Evolutionary conservation across 441 rosid species (phyloP).

Genomic region (Gossypium lobatum): DNA sequence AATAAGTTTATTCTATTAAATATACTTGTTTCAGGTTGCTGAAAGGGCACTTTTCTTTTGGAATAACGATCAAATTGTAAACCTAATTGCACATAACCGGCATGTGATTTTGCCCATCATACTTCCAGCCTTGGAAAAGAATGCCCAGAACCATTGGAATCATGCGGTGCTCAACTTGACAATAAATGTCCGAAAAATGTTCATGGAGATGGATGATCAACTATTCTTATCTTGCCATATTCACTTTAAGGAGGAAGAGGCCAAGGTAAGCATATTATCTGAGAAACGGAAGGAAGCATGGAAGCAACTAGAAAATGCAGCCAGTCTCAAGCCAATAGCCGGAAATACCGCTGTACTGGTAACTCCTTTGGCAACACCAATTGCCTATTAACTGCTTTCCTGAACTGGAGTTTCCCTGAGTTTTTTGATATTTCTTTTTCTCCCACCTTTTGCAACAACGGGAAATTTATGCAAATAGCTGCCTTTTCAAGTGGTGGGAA

Average conservation of each 20-base stretch:
- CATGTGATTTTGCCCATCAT: constrained; percentile 62
- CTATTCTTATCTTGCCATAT: constrained; percentile 63
- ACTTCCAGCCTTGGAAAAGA: constrained; percentile 73
- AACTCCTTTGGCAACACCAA: constrained; percentile 54
- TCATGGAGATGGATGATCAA: constrained; percentile 78
- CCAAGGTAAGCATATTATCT: constrained; percentile 34
- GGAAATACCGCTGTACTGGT: constrained; percentile 71
- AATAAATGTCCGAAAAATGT: constrained; percentile 64
- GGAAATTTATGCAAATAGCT: constrained; percentile 16
- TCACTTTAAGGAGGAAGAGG: constrained; percentile 58
- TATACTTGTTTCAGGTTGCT: constrained; percentile 55
- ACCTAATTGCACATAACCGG: constrained; percentile 64
- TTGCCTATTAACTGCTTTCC: constrained; percentile 41
- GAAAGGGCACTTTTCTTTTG: constrained; percentile 88
- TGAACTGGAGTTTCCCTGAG: not conserved
- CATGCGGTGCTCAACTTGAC: constrained; percentile 73
- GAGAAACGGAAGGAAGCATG: constrained; percentile 67
- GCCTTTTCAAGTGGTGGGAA: constrained; percentile 19
- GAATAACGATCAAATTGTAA: constrained; percentile 91
- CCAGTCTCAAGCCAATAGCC: constrained; percentile 61
- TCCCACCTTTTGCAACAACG: not conserved
- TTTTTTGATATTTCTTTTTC: not conserved
- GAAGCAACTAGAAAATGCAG: constrained; percentile 58
- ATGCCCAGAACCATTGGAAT: constrained; percentile 75
- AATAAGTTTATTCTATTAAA: constrained; percentile 4